These are phyloP conservation scores for Plasmodium berghei DNA, from an alignment of 169 alveolate species.

Conservation along the genomic window DNA sequence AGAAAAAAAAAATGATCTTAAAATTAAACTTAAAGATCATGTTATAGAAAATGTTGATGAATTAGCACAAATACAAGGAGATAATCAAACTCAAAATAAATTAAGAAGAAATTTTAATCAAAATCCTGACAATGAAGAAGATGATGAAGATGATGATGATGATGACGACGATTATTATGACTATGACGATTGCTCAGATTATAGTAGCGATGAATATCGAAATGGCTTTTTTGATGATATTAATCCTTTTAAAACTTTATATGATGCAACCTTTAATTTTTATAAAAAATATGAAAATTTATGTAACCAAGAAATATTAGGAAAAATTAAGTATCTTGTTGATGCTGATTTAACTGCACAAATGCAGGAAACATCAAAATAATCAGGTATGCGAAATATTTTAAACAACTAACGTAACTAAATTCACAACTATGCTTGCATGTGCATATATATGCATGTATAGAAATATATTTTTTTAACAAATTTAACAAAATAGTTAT, in stretches of 20 bases:
- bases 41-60: slow-evolving; percentile 30
- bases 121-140: slow-evolving; percentile 14
- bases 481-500: no score
- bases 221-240: slow-evolving; percentile 70
- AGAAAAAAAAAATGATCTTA: slow-evolving; percentile 68
- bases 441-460: no score
- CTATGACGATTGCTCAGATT: slow-evolving; percentile 63
- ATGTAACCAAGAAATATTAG: slow-evolving; percentile 30
- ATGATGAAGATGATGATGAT: slow-evolving; percentile 60
- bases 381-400: no score
- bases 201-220: slow-evolving; percentile 64
- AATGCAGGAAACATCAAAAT: slow-evolving; percentile 15
- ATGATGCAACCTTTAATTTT: slow-evolving; percentile 37
- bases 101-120: background rate
- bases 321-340: slow-evolving; percentile 49
- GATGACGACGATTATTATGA: slow-evolving; percentile 48
- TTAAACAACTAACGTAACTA: no score
- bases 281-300: slow-evolving; percentile 44
- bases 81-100: background rate
- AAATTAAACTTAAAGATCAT: slow-evolving; percentile 50
- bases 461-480: no score
- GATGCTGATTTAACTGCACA: slow-evolving; percentile 53
- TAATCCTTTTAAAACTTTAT: slow-evolving; percentile 47
- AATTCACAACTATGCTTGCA: no score
- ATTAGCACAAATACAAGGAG: background rate